Percentiles rank a stretch among this genome's conserved stretches.
phyloP scores from a whole-genome alignment of 108 stramenopile genomes.

The Cyclotella baltica region DNA sequence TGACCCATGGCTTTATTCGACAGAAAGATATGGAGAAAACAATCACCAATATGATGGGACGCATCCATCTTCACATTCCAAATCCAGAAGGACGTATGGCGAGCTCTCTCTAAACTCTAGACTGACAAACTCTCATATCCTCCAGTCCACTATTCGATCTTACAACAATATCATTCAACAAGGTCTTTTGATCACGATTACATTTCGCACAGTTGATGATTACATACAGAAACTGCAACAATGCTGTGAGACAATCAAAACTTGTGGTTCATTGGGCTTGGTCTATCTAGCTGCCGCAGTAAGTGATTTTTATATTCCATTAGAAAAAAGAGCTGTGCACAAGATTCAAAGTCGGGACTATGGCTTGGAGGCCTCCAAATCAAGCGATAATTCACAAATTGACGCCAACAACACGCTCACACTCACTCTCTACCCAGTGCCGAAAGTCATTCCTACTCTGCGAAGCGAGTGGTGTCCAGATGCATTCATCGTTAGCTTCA shows the following conservation, averaged over 20 bases:
- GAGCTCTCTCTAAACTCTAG: slow-evolving; percentile 63
- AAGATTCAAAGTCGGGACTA: slow-evolving; percentile 91
- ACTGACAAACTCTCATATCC: slow-evolving; percentile 54
- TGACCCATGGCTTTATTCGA: slow-evolving; percentile 48
- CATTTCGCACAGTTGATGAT: slow-evolving; percentile 88
- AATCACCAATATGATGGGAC: slow-evolving; percentile 6
- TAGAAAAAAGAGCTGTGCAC: slow-evolving; percentile 80
- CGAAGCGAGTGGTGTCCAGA: slow-evolving; percentile 87
- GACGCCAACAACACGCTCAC: slow-evolving; percentile 53
- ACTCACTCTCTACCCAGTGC: slow-evolving; percentile 84
- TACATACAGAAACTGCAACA: slow-evolving; percentile 81
- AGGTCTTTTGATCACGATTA: slow-evolving; percentile 70
- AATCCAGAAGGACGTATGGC: slow-evolving; percentile 19
- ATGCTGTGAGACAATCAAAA: slow-evolving; percentile 58
- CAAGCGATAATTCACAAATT: slow-evolving; percentile 17
- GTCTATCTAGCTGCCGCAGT: slow-evolving; percentile 96
- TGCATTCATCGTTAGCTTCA: slow-evolving; percentile 96
- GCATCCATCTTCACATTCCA: slow-evolving; percentile 6
- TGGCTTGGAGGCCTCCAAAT: slow-evolving; percentile 27
- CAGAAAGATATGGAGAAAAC: neutral
- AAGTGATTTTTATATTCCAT: slow-evolving; percentile 95
- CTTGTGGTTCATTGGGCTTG: slow-evolving; percentile 68
- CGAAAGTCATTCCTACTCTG: slow-evolving; percentile 89
- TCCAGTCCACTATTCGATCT: slow-evolving; percentile 62
- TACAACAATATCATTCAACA: slow-evolving; percentile 61